Conservation (phyloP, 1,284 basidiomycete genomes). For the Papiliotrema laurentii region DNA sequence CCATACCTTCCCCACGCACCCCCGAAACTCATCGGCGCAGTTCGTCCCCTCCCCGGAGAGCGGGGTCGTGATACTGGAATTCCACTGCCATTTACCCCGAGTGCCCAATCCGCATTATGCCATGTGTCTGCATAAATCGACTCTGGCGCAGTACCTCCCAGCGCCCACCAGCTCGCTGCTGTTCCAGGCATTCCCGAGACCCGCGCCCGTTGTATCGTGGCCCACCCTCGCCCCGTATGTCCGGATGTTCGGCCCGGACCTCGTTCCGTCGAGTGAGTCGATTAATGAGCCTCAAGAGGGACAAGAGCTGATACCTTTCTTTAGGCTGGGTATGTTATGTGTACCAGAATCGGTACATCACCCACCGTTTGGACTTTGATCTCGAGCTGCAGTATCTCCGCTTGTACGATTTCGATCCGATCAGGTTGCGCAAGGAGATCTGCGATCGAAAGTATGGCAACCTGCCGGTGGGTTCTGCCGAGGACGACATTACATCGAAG, state of each 20-base stretch:
- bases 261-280: slow-evolving; percentile 18
- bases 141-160: slow-evolving; percentile 36
- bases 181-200: slow-evolving; percentile 21
- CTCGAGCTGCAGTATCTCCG: slow-evolving; percentile 13
- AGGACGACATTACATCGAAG: too few relatives aligned
- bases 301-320: slow-evolving; percentile 1
- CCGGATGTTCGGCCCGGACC: slow-evolving; percentile 35
- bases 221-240: slow-evolving; percentile 34
- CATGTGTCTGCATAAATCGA: slow-evolving; percentile 31
- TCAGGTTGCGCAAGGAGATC: slow-evolving; percentile 30
- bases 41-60: slow-evolving; percentile 38
- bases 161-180: slow-evolving; percentile 32
- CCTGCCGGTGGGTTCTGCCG: neutral
- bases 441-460: slow-evolving; percentile 11
- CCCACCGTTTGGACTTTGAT: slow-evolving; percentile 5
- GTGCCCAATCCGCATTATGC: slow-evolving; percentile 26
- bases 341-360: slow-evolving; percentile 43
- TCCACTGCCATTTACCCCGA: slow-evolving; percentile 27
- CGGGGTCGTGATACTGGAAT: slow-evolving; percentile 38
- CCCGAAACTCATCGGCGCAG: slow-evolving; percentile 21
- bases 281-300: neutral
- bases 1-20: slow-evolving; percentile 32
- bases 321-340: slow-evolving; percentile 48
- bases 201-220: slow-evolving; percentile 33
- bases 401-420: slow-evolving; percentile 45